phyloP scores from a whole-genome alignment of 331 rosid genomes.

The Cydonia oblonga region DNA sequence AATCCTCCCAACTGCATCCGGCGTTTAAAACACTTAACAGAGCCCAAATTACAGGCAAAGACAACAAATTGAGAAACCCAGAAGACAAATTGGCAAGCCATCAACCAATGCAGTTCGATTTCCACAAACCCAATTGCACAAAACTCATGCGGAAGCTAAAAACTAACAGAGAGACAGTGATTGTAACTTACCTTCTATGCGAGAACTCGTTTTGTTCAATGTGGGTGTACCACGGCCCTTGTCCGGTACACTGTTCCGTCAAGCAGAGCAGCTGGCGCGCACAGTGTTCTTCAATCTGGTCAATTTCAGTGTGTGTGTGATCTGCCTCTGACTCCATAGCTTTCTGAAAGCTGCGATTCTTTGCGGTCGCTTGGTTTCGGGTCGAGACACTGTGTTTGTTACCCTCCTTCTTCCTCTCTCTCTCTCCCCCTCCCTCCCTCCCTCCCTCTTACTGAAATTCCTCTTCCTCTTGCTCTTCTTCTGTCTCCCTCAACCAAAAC shows the following conservation, averaged over 20 bases:
- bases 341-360: too few relatives aligned
- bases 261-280: constrained; percentile 13
- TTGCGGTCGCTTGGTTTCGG: neutral
- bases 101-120: neutral
- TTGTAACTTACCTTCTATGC: constrained; percentile 39
- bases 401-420: neutral
- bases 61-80: neutral
- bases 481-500: neutral
- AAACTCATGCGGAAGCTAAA: neutral
- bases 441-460: neutral
- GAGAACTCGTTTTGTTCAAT: constrained; percentile 63
- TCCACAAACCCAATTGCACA: neutral
- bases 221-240: constrained; percentile 47
- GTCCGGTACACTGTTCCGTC: constrained; percentile 49
- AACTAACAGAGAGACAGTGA: neutral
- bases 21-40: neutral
- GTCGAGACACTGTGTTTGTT: neutral
- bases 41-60: neutral
- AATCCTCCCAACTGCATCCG: neutral
- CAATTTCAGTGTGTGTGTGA: neutral
- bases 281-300: neutral
- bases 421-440: neutral
- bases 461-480: neutral
- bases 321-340: neutral
- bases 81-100: neutral